phyloP scores from a whole-genome alignment of 2,329 filamentous ascomycete genomes.

The Zasmidium citrigriseum region DNA sequence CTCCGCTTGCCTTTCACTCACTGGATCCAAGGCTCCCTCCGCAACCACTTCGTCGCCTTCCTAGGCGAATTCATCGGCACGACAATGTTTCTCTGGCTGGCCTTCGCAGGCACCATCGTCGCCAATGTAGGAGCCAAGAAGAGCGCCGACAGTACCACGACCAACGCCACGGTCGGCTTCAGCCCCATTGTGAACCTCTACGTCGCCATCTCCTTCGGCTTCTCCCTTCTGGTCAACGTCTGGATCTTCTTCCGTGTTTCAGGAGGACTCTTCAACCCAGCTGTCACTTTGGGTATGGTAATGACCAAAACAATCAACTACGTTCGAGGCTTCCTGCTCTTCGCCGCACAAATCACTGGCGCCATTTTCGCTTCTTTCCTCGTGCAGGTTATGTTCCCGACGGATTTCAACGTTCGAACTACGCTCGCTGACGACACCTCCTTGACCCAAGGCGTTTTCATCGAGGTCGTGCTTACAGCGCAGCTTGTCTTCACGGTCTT shows the following conservation, averaged over 20 bases:
- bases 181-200: conserved; percentile 18
- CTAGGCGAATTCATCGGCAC: conserved; percentile 38
- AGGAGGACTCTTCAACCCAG: conserved; percentile 30
- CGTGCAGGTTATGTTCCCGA: conserved; percentile 32
- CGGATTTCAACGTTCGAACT: conserved; percentile 30
- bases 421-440: conserved; percentile 27
- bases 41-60: conserved; percentile 26
- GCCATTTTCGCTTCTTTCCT: conserved; percentile 35
- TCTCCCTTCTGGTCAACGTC: conserved; percentile 33
- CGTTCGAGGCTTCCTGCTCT: conserved; percentile 21
- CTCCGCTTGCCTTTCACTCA: conserved; percentile 6
- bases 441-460: conserved; percentile 33
- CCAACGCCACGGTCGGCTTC: conserved; percentile 24
- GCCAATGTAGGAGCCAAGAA: conserved; percentile 6
- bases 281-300: conserved; percentile 35
- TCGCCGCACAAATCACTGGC: conserved; percentile 33
- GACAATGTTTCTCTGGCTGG: conserved; percentile 38
- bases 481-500: conserved; percentile 43
- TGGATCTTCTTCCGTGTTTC: conserved; percentile 34
- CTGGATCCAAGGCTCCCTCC: conserved; percentile 7
- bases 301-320: conserved; percentile 26
- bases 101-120: conserved; percentile 26
- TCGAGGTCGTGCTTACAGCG: conserved; percentile 43
- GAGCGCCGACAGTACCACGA: conserved; percentile 25
- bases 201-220: conserved; percentile 33